Conservation (phyloP, 371 early-diverging fungal genomes). For the Mucor irregularis region DNA sequence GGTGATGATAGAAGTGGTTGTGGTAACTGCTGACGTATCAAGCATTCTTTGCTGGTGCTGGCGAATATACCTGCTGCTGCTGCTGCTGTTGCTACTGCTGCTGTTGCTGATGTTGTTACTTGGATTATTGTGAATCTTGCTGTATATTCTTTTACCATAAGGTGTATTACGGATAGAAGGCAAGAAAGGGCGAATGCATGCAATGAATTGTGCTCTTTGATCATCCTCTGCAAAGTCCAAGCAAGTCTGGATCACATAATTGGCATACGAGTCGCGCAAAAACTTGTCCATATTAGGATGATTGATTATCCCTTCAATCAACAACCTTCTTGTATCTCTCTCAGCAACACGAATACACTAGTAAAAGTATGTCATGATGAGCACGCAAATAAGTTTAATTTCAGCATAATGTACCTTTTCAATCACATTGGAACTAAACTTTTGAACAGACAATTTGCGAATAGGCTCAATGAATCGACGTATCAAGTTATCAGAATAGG, state of each 20-base stretch:
- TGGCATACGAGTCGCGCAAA: slow-evolving; percentile 84
- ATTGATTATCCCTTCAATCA: slow-evolving; percentile 76
- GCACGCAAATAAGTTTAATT: not conserved
- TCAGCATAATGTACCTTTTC: slow-evolving; percentile 63
- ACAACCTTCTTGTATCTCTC: slow-evolving; percentile 59
- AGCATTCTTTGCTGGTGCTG: not conserved
- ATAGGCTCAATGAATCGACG: slow-evolving; percentile 76
- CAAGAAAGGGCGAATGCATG: slow-evolving; percentile 67
- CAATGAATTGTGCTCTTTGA: slow-evolving; percentile 63
- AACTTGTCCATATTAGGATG: slow-evolving; percentile 71
- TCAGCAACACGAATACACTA: slow-evolving; percentile 81
- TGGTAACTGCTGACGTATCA: no score
- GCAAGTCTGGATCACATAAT: slow-evolving; percentile 91
- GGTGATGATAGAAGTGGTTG: not conserved
- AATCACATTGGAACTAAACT: slow-evolving; percentile 92
- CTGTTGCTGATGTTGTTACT: not conserved
- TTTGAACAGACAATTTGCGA: slow-evolving; percentile 81
- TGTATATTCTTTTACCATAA: slow-evolving; percentile 85
- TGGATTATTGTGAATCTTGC: slow-evolving; percentile 24
- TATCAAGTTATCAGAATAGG: slow-evolving; percentile 70
- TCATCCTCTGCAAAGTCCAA: slow-evolving; percentile 79
- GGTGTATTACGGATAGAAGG: slow-evolving; percentile 84
- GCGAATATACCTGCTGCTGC: not conserved
- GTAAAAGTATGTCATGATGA: not conserved
- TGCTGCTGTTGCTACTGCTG: not conserved